Percentiles rank a stretch among this genome's conserved stretches.
phyloP scores from a whole-genome alignment of 2,329 filamentous ascomycete species.

The Fonsecaea erecta region DNA sequence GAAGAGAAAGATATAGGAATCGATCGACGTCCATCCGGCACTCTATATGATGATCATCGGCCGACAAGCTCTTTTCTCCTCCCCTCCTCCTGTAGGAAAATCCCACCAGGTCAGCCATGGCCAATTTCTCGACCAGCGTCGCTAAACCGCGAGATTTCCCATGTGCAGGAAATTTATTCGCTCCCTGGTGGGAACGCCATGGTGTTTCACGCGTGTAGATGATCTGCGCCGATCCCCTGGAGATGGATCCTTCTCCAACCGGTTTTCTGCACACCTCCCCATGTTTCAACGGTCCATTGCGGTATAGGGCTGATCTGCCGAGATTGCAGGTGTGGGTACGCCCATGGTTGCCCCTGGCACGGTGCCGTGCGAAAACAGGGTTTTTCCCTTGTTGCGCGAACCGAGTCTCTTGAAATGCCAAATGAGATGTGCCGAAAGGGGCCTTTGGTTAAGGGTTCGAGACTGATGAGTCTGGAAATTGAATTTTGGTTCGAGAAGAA shows the following conservation, averaged over 20 bases:
- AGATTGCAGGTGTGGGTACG: constrained; percentile 7
- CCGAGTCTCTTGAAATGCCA: neutral
- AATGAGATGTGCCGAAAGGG: neutral
- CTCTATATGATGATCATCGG: constrained; percentile 1
- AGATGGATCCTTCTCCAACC: constrained; percentile 11
- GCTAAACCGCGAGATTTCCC: constrained; percentile 13
- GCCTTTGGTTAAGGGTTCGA: neutral
- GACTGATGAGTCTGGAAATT: constrained; percentile 1
- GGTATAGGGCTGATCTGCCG: constrained; percentile 11
- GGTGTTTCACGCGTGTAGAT: neutral
- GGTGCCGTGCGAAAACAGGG: neutral
- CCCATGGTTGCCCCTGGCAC: neutral
- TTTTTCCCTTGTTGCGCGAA: constrained; percentile 3
- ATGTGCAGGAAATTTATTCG: neutral
- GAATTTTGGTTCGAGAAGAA: neutral
- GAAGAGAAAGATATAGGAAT: neutral
- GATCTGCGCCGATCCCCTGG: constrained; percentile 25
- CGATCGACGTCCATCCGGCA: neutral
- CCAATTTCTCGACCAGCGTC: constrained; percentile 15
- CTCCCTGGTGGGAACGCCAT: neutral
- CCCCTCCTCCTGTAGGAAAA: neutral
- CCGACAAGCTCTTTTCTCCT: neutral
- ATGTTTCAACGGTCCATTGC: constrained; percentile 19
- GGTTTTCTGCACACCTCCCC: constrained; percentile 14
- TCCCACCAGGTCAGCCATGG: neutral